phyloP scores from a whole-genome alignment of 2,329 filamentous ascomycete genomes.

The Paracoccidioides lutzii region DNA sequence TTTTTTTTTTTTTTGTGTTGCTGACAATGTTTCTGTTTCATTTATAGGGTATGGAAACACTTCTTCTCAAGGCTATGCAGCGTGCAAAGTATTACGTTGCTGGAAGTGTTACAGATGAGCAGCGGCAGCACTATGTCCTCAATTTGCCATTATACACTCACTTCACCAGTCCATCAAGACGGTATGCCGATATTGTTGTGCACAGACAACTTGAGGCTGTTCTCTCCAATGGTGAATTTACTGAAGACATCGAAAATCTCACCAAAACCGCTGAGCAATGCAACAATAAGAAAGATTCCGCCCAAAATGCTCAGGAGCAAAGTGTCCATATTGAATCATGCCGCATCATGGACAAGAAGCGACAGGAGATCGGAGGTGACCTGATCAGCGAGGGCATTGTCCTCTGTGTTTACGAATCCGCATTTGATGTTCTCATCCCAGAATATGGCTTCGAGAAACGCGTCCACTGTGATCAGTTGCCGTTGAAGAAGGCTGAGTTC shows the following conservation, averaged over 20 bases:
- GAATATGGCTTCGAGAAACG: constrained; percentile 99
- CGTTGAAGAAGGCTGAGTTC: constrained; percentile 96
- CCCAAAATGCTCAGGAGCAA: constrained; percentile 94
- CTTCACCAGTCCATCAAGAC: constrained; percentile 87
- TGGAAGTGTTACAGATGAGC: constrained; percentile 61
- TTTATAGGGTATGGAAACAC: constrained; percentile 73
- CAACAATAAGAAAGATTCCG: constrained; percentile 98
- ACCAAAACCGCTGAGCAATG: constrained; percentile 88
- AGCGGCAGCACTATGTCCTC: constrained; percentile 78
- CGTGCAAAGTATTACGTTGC: constrained; percentile 90
- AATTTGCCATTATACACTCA: constrained; percentile 94
- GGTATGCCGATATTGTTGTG: constrained; percentile 88
- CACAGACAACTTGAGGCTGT: constrained; percentile 87
- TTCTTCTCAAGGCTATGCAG: constrained; percentile 89
- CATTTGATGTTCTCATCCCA: constrained; percentile 94
- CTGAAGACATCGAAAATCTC: constrained; percentile 74
- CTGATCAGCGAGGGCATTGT: constrained; percentile 93
- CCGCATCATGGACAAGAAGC: constrained; percentile 85
- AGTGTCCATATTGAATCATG: constrained; percentile 98
- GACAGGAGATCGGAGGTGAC: constrained; percentile 75
- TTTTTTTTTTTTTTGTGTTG: background rate
- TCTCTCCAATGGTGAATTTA: constrained; percentile 76
- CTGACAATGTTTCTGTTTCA: constrained; percentile 11
- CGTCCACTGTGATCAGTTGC: constrained; percentile 95
- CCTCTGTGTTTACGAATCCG: constrained; percentile 93